phyloP scores from a whole-genome alignment of 352 stramenopile genomes.

The Pythium phragmiticola region DNA sequence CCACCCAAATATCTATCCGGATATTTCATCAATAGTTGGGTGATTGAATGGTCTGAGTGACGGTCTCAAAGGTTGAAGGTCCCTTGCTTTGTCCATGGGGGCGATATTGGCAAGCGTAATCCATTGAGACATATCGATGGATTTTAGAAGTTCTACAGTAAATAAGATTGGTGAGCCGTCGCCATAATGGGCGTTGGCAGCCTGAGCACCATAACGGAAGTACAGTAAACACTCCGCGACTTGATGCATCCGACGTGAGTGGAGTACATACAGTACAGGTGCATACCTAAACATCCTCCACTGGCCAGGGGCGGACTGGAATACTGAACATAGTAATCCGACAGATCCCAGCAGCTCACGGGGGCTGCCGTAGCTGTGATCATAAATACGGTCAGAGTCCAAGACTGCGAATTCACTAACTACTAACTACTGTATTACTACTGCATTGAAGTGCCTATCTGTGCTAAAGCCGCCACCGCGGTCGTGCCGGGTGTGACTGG shows the following conservation, averaged over 20 bases:
- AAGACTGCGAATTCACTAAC: too few species aligned
- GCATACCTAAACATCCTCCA: too few species aligned
- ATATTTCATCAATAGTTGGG: neutral
- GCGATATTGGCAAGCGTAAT: constrained; percentile 1
- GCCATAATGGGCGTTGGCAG: too few species aligned
- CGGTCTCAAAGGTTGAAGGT: constrained; percentile 17
- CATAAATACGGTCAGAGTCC: too few species aligned
- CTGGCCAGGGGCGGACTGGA: too few species aligned
- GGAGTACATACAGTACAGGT: neutral
- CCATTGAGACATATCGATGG: constrained; percentile 7
- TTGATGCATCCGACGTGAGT: neutral
- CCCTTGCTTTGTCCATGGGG: neutral
- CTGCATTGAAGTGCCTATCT: too few species aligned
- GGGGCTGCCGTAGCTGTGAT: too few species aligned
- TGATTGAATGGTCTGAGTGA: neutral
- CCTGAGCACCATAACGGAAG: neutral
- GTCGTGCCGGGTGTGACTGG: neutral
- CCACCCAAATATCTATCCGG: neutral
- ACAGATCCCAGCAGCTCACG: too few species aligned
- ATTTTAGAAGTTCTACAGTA: too few species aligned
- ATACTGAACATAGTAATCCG: too few species aligned
- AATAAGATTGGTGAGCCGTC: too few species aligned
- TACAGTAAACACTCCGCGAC: neutral
- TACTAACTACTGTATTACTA: too few species aligned
- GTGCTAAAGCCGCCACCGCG: constrained; percentile 5